A percentile compares a stretch with the other conserved stretches of the same genome.
Evolutionary conservation across 257 asterid species (phyloP).

Genomic region (Capsicum chinense): DNA sequence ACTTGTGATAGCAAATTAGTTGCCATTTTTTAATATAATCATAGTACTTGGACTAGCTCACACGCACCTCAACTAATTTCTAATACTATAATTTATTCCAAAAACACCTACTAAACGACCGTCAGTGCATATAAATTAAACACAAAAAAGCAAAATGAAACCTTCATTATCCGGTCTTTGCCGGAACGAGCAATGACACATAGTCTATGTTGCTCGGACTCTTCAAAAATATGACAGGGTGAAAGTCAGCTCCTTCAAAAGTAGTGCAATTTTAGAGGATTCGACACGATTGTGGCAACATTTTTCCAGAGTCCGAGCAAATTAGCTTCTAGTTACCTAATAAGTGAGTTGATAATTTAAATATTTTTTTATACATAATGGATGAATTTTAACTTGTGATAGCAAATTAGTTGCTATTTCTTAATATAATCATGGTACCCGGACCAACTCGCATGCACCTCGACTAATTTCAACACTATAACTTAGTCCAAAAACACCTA

Average conservation of each 20-base stretch:
- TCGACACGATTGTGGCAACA: background rate
- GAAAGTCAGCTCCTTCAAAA: too few species aligned
- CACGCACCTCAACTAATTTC: background rate
- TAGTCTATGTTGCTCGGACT: too few species aligned
- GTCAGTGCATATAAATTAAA: too few species aligned
- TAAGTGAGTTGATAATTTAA: background rate
- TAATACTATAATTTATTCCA: too few species aligned
- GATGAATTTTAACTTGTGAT: background rate
- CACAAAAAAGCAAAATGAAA: background rate
- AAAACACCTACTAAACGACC: too few species aligned
- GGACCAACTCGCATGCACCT: background rate
- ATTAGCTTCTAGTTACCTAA: background rate
- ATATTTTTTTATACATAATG: background rate
- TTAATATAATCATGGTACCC: background rate
- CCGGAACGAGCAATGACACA: constrained; percentile 57
- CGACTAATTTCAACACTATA: background rate
- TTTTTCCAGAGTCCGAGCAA: too few species aligned
- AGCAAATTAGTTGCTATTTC: too few species aligned
- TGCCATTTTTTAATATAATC: too few species aligned
- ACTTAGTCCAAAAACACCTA: too few species aligned
- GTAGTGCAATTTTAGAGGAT: constrained; percentile 35
- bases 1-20: too few species aligned
- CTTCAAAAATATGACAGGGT: too few species aligned
- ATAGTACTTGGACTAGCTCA: too few species aligned
- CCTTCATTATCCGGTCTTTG: constrained; percentile 86